Base-by-base conservation (phyloP, 768 basidiomycete genomes). In the Rubroboletus satanas region DNA sequence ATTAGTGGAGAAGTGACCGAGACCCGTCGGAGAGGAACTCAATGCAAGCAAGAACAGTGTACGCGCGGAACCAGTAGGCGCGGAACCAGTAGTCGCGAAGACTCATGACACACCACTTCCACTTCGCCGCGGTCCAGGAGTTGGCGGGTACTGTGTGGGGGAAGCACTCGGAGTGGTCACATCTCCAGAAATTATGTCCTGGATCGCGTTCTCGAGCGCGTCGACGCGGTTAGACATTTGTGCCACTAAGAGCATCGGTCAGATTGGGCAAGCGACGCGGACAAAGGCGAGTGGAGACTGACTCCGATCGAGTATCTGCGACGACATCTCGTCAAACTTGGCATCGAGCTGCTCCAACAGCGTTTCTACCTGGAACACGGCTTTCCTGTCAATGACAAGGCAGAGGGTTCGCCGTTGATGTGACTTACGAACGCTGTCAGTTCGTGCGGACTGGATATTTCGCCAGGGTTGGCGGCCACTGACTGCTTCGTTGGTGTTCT, bases 151-250 rank as follows among this genome's bases (percentile, higher is more conserved):
- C 31, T 79, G 79, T 4, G 82, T 77, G 7, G 88, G 85, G 5
- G 87, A 88, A 37, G 83, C 73, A 59, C 77, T 83, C 26, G 75
- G 66, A 5, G 75, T 64, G 35, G 72, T 58, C 15, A 81, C 70
- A 55, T 88, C 89, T 29, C 83, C 84, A 57, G 86, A 90, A 66
- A 97, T 93, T 45, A 96, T 89, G 64, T 96, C 93, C 61, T 94
- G 91, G 52, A 97, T 94, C 11, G 93, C 84, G 17, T 84, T 84
- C 66, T 97, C 94, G 31, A 97, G 77, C 17, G 89, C 82, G 64
- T 97, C 93, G 21, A 97, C 93, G 42, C 94, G 82, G 37, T 83
- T 81, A 1, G 93, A 95, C 94, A 96, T 97, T 63, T 93, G 88
- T 52, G 75, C 82, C 94, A 97, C 94, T 96, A 66, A 35, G 21